Conservation (phyloP, 2,329 filamentous ascomycete genomes). For the Neofusicoccum laricinum region DNA sequence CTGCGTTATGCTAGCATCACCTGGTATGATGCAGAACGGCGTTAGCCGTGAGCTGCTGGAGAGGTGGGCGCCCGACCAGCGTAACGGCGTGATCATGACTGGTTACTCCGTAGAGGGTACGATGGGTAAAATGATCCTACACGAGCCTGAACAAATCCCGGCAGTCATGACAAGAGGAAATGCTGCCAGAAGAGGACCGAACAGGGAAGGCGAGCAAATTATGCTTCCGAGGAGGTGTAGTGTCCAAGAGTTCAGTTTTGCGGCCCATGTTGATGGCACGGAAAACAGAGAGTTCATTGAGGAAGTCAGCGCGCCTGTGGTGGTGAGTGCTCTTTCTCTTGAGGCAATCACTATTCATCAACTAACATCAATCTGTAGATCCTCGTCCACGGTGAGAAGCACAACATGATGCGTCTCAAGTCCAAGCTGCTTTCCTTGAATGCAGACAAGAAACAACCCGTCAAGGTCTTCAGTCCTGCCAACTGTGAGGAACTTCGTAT, state of each 20-base stretch:
- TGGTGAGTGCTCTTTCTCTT: slow-evolving; percentile 59
- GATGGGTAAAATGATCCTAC: slow-evolving; percentile 94
- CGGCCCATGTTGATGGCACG: slow-evolving; percentile 91
- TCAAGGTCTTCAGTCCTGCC: slow-evolving; percentile 88
- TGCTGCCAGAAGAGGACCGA: slow-evolving; percentile 63
- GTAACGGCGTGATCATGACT: slow-evolving; percentile 98
- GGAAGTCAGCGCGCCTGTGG: slow-evolving; percentile 84
- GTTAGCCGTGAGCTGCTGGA: slow-evolving; percentile 91
- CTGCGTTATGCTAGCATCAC: slow-evolving; percentile 95
- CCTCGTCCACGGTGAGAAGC: slow-evolving; percentile 92
- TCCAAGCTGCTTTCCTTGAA: slow-evolving; percentile 94
- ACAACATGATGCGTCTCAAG: slow-evolving; percentile 97
- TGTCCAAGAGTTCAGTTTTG: slow-evolving; percentile 92
- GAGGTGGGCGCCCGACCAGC: slow-evolving; percentile 91
- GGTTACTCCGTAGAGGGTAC: slow-evolving; percentile 98
- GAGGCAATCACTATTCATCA: not conserved
- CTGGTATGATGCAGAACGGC: slow-evolving; percentile 97
- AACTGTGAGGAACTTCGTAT: slow-evolving; percentile 96
- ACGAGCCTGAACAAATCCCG: slow-evolving; percentile 91
- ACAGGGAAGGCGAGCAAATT: slow-evolving; percentile 68
- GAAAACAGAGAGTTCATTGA: slow-evolving; percentile 98
- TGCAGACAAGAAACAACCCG: slow-evolving; percentile 72
- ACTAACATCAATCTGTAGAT: slow-evolving; percentile 56
- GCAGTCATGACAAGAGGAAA: slow-evolving; percentile 72
- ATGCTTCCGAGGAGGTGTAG: slow-evolving; percentile 92